Conservation (phyloP, 1,284 basidiomycete species). For the Takashimella koratensis region DNA sequence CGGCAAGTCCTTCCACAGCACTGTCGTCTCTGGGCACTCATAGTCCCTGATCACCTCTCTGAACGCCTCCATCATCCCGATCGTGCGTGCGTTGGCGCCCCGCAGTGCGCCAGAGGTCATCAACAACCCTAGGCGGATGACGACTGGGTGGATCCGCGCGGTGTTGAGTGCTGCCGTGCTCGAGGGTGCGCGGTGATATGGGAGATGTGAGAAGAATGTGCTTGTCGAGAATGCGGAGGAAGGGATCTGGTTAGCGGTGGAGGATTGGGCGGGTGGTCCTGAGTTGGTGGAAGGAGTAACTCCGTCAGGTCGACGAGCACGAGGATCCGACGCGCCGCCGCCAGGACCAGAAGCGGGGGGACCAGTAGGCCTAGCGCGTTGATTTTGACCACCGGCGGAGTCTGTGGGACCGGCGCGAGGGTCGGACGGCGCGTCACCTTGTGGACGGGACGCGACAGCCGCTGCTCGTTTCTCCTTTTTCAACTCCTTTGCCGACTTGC, state of each 20-base stretch:
- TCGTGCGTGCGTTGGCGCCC: conserved; percentile 51
- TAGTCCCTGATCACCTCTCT: conserved; percentile 50
- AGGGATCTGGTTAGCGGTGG: conserved; percentile 16
- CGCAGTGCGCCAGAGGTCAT: conserved; percentile 41
- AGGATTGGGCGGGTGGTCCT: conserved; percentile 15
- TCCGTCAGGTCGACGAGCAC: neutral
- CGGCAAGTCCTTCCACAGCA: conserved; percentile 47
- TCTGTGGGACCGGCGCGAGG: neutral
- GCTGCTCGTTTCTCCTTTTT: conserved; percentile 49
- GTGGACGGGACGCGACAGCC: conserved; percentile 34
- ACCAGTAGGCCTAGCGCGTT: neutral
- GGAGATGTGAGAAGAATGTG: conserved; percentile 63
- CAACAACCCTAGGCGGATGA: conserved; percentile 45
- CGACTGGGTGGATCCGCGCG: conserved; percentile 43
- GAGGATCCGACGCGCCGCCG: neutral
- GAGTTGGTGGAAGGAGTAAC: conserved; percentile 4
- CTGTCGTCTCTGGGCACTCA: conserved; percentile 41
- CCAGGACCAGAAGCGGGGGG: neutral
- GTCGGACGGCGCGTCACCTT: conserved; percentile 2
- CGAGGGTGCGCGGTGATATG: conserved; percentile 45
- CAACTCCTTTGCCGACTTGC: conserved; percentile 42
- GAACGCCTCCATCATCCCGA: conserved; percentile 52
- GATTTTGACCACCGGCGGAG: neutral
- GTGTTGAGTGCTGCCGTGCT: conserved; percentile 29
- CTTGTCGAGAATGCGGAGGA: conserved; percentile 13